Conservation (phyloP, 192 early-diverging fungal species). For the Rhizophagus sp. region DNA sequence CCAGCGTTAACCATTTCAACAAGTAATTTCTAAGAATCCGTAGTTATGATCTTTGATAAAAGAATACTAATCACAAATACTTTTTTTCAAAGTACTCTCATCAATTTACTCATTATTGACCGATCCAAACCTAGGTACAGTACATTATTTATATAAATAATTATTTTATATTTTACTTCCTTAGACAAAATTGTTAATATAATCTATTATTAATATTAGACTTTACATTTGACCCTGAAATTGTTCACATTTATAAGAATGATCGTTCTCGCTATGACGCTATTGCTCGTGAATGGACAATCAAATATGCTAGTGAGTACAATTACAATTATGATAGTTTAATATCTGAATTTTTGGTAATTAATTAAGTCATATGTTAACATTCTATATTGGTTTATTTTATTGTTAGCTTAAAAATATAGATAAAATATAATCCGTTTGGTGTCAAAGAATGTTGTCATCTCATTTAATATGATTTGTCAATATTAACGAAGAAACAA, state of each 20-base stretch:
- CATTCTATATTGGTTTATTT: too few relatives aligned
- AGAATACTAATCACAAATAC: not conserved
- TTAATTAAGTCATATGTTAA: too few relatives aligned
- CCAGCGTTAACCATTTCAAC: constrained; percentile 98
- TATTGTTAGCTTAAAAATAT: too few relatives aligned
- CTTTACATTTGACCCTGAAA: not conserved
- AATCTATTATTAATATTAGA: too few relatives aligned
- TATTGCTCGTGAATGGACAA: constrained; percentile 91
- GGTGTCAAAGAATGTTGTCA: too few relatives aligned
- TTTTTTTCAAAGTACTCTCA: not conserved
- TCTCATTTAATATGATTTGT: too few relatives aligned
- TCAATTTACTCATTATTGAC: not conserved
- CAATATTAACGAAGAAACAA: too few relatives aligned
- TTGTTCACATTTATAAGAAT: constrained; percentile 83
- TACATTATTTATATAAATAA: not conserved
- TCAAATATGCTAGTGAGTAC: constrained; percentile 74
- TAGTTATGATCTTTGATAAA: too few relatives aligned
- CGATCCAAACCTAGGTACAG: not conserved
- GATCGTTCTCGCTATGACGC: constrained; percentile 83
- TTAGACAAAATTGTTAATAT: too few relatives aligned
- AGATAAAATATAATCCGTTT: too few relatives aligned
- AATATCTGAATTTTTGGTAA: too few relatives aligned
- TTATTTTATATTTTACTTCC: too few relatives aligned
- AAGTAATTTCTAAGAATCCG: constrained; percentile 4
- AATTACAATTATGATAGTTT: not conserved